A percentile compares a stretch with the other conserved stretches of the same genome.
Evolutionary conservation across 2,329 filamentous ascomycete genomes (phyloP).

Genomic region (Penicillium psychrosexuale): DNA sequence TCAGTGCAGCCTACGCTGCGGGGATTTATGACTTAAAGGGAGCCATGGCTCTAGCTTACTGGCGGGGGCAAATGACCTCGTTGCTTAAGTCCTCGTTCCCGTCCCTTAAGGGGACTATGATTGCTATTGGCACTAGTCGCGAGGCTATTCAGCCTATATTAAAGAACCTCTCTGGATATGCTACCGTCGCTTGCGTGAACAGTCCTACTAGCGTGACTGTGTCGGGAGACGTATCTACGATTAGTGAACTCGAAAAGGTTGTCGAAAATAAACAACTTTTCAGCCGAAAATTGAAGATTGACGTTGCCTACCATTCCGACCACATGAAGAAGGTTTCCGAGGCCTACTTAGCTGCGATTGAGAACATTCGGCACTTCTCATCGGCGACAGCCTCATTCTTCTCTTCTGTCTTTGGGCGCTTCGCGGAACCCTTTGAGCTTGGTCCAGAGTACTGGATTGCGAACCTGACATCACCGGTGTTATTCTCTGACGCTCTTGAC

Average conservation of each 20-base stretch:
- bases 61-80: conserved; percentile 22
- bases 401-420: conserved; percentile 19
- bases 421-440: conserved; percentile 18
- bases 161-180: conserved; percentile 15
- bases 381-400: conserved; percentile 18
- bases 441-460: conserved; percentile 26
- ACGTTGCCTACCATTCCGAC: conserved; percentile 23
- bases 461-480: conserved; percentile 25
- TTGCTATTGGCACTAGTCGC: conserved; percentile 26
- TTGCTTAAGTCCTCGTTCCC: conserved; percentile 20
- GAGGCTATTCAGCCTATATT: conserved; percentile 16
- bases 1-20: conserved; percentile 23
- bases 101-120: conserved; percentile 27
- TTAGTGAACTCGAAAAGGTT: conserved; percentile 16
- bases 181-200: conserved; percentile 22
- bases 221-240: conserved; percentile 19
- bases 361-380: conserved; percentile 13
- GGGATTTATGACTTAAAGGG: conserved; percentile 18
- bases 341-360: conserved; percentile 18
- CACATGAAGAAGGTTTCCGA: conserved; percentile 24
- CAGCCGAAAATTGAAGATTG: conserved; percentile 34
- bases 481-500: conserved; percentile 22
- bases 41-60: conserved; percentile 22
- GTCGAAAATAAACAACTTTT: conserved; percentile 18
- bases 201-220: conserved; percentile 24